Evolutionary conservation across 148 eudicot species (phyloP).

Genomic region (Tetragonia tetragonoides): DNA sequence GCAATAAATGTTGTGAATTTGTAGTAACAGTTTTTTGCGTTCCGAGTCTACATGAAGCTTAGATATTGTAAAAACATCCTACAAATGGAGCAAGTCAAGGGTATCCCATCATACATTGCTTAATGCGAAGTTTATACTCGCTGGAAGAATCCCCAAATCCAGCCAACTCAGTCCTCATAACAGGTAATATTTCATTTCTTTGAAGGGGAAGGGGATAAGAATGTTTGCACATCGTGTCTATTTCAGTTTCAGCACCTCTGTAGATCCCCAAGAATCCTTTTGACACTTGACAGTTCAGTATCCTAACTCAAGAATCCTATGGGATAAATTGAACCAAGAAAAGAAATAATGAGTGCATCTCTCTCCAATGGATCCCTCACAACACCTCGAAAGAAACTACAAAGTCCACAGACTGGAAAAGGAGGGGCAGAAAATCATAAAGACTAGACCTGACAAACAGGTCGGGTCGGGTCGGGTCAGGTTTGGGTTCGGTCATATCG

Average conservation of each 20-base stretch:
- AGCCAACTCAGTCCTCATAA: too few species aligned
- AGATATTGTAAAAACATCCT: too few species aligned
- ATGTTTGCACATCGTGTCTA: not conserved
- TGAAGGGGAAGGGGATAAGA: not conserved
- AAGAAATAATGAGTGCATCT: not conserved
- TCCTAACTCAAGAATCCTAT: not conserved
- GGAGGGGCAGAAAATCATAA: not conserved
- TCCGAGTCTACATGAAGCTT: too few species aligned
- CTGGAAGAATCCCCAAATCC: too few species aligned
- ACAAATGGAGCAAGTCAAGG: not conserved
- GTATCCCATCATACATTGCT: not conserved
- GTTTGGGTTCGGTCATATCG: too few species aligned
- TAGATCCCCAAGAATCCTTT: not conserved
- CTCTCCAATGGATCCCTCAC: not conserved
- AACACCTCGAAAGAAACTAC: not conserved
- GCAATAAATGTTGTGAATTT: not conserved
- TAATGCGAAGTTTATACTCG: not conserved
- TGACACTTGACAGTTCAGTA: too few species aligned
- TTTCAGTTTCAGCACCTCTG: not conserved
- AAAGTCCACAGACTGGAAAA: not conserved
- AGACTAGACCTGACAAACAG: too few species aligned
- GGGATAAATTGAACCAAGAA: not conserved
- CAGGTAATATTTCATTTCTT: too few species aligned
- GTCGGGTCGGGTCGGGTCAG: too few species aligned
- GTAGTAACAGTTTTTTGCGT: too few species aligned